A percentile compares a stretch with the other conserved stretches of the same genome.
phyloP scores from a whole-genome alignment of 768 basidiomycete genomes.

The Gymnopilus junonius region DNA sequence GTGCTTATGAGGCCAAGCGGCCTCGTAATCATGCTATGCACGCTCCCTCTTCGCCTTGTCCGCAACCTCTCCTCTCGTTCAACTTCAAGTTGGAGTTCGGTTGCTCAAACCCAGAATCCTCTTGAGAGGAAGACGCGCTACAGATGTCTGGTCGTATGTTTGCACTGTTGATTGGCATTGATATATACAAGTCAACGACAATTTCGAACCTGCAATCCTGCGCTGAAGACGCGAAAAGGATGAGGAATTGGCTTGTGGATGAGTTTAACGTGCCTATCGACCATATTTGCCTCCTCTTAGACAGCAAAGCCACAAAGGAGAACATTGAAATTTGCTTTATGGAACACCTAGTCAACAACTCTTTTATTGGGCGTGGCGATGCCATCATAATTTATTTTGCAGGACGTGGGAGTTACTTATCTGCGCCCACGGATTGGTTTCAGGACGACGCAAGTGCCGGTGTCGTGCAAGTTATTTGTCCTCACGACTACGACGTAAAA shows the following conservation, averaged over 20 bases:
- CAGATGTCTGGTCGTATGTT: slow-evolving; percentile 49
- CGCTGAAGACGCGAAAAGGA: slow-evolving; percentile 62
- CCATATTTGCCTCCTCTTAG: slow-evolving; percentile 60
- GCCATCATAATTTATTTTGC: slow-evolving; percentile 74
- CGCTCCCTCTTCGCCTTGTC: neutral
- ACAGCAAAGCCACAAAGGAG: slow-evolving; percentile 63
- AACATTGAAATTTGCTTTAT: slow-evolving; percentile 65
- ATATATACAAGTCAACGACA: slow-evolving; percentile 64
- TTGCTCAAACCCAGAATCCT: no score
- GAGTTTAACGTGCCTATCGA: slow-evolving; percentile 61
- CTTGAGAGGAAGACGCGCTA: neutral
- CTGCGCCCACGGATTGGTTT: slow-evolving; percentile 66
- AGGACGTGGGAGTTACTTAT: slow-evolving; percentile 67
- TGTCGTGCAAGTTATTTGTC: slow-evolving; percentile 62
- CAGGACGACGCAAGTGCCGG: slow-evolving; percentile 38
- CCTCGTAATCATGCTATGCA: neutral
- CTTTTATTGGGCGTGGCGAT: slow-evolving; percentile 60
- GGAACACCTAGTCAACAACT: slow-evolving; percentile 66
- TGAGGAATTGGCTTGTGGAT: slow-evolving; percentile 60
- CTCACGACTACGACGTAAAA: slow-evolving; percentile 67
- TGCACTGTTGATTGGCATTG: slow-evolving; percentile 71
- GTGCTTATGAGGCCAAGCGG: neutral
- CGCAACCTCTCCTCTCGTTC: neutral
- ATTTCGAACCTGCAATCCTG: slow-evolving; percentile 73
- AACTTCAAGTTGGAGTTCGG: neutral